Base-by-base conservation (phyloP, 805 yeast species). In the Wickerhamiella bombiphila region DNA sequence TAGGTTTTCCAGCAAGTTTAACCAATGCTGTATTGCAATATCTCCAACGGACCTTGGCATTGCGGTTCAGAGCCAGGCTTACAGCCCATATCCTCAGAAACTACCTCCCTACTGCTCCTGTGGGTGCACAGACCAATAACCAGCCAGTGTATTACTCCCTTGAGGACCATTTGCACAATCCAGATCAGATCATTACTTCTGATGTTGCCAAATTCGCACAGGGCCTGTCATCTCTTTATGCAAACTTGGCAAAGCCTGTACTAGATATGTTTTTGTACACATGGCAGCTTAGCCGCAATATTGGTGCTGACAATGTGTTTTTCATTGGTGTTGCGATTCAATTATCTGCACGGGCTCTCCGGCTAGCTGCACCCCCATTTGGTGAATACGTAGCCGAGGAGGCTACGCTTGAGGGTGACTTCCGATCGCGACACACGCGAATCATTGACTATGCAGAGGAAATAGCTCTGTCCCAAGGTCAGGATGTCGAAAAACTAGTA, bases 341-440 rank as follows among this genome's bases (percentile, higher is more conserved):
- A 53, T 58, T 77, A 24, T 81, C 94, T 24, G 82, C 94, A 3
- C 65, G 74, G 20, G 61, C 79, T 29, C 61, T 86, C 48, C 69
- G 77, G 47, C 63, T 80, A 37, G 72, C 85, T 48, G 81, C 94
- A 3, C 97, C 97, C 15, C 91, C 91, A 35, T 86, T 86, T 53
- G 86, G 94, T 13, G 78, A 70, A 52, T 63, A 81, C 34, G 79
- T 91, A 1, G 68, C 80, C 36, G 74, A 74, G 41, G 74, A 75
- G 50, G 85, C 93, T 14, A 69, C 73, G 34, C 64, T 83, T 37
- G 96, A 86, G 56, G 93, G 94, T 42, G 76, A 78, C 52, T 77
- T 83, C 49, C 73, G 94, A 47, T 70, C 79, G 14, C 68, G 78
- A 19, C 96, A 86, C 58, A 75, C 94, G 2, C 77, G 83, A 53